Conservation (phyloP, 495 filamentous ascomycete genomes). For the Alectoria sarmentosa region DNA sequence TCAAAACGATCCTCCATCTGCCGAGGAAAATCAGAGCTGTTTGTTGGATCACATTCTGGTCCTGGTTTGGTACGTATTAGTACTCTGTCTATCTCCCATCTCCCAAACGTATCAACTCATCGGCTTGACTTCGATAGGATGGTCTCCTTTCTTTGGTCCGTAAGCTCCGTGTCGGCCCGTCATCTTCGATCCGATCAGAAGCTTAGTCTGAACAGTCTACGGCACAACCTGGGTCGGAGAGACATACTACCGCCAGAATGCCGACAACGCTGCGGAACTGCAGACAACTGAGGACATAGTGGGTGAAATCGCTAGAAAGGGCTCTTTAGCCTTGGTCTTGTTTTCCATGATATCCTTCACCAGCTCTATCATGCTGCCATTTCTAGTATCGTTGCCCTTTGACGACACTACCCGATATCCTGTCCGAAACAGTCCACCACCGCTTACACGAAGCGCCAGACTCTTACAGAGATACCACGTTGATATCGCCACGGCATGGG, state of each 20-base stretch:
- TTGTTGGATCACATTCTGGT: slow-evolving; percentile 88
- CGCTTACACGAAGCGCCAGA: slow-evolving; percentile 51
- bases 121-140: slow-evolving; percentile 33
- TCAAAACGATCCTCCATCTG: slow-evolving; percentile 61
- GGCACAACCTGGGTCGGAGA: slow-evolving; percentile 95
- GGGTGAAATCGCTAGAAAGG: slow-evolving; percentile 67
- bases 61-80: slow-evolving; percentile 62
- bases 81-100: too few relatives aligned
- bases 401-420: slow-evolving; percentile 41
- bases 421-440: slow-evolving; percentile 67
- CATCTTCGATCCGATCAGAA: neutral
- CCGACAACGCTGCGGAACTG: slow-evolving; percentile 42
- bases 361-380: slow-evolving; percentile 60
- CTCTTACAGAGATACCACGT: slow-evolving; percentile 56
- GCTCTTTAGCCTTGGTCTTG: slow-evolving; percentile 58
- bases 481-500: slow-evolving; percentile 64
- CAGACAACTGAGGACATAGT: slow-evolving; percentile 45
- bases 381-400: slow-evolving; percentile 56
- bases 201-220: slow-evolving; percentile 49
- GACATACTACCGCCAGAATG: slow-evolving; percentile 83
- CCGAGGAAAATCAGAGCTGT: slow-evolving; percentile 81
- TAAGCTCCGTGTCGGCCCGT: neutral
- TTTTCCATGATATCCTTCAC: slow-evolving; percentile 62
- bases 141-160: slow-evolving; percentile 58
- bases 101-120: neutral